Conservation (phyloP, 1,284 basidiomycete genomes). For the Cryptococcus maquisensis region DNA sequence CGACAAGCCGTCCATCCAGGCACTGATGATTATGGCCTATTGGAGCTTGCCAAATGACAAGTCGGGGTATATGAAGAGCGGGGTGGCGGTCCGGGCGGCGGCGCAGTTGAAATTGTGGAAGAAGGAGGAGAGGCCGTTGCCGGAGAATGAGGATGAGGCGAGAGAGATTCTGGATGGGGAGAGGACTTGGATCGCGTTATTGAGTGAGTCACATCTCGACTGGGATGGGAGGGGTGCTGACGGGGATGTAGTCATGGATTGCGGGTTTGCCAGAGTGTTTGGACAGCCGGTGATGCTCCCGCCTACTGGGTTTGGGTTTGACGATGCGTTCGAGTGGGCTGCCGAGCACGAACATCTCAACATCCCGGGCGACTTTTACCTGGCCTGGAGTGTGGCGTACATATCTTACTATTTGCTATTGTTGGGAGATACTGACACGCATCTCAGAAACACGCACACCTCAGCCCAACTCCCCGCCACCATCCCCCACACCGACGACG, state of each 20-base stretch:
- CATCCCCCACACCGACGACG: background rate
- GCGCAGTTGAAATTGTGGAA: conserved; percentile 29
- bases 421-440: background rate
- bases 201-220: background rate
- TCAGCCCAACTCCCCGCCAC: background rate
- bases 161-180: conserved; percentile 21
- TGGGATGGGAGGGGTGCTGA: background rate
- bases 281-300: conserved; percentile 1
- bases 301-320: background rate
- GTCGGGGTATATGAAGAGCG: conserved; percentile 23
- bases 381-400: background rate
- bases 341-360: conserved; percentile 1
- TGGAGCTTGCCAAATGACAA: conserved; percentile 16
- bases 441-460: background rate
- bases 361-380: background rate
- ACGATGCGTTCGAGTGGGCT: background rate
- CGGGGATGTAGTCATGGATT: conserved; percentile 1
- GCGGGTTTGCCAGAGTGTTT: background rate
- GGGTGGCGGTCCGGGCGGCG: conserved; percentile 29
- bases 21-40: conserved; percentile 11
- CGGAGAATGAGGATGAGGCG: conserved; percentile 20
- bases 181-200: conserved; percentile 18
- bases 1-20: conserved; percentile 14
- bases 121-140: conserved; percentile 14
- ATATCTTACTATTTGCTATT: background rate